Percentiles rank a stretch among this genome's conserved stretches.
phyloP scores from a whole-genome alignment of 2,329 filamentous ascomycete species.

The Fusarium veterinarium region DNA sequence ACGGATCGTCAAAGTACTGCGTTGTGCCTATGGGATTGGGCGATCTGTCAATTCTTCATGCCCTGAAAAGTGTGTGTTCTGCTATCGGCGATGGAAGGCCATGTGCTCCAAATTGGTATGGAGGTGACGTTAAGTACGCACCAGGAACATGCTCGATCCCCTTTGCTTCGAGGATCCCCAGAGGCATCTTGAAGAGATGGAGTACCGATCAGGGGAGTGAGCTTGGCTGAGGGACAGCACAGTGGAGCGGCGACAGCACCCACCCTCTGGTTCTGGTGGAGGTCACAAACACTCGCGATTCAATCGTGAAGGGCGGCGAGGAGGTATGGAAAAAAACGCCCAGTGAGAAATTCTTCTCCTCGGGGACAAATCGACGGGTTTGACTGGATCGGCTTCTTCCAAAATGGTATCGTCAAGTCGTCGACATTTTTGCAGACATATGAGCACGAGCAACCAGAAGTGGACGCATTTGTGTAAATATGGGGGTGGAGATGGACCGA shows the following conservation, averaged over 20 bases:
- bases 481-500: slow-evolving; percentile 28
- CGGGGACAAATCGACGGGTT: background rate
- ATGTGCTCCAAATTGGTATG: background rate
- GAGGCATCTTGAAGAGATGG: slow-evolving; percentile 50
- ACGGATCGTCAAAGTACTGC: slow-evolving; percentile 71
- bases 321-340: background rate
- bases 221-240: slow-evolving; percentile 9
- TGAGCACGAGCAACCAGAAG: slow-evolving; percentile 8
- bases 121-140: slow-evolving; percentile 52
- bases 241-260: slow-evolving; percentile 28
- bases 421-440: slow-evolving; percentile 6
- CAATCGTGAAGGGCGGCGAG: background rate
- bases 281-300: slow-evolving; percentile 1
- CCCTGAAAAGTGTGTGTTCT: background rate
- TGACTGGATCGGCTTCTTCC: slow-evolving; percentile 11
- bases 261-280: slow-evolving; percentile 2
- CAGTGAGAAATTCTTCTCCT: background rate
- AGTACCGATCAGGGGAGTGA: slow-evolving; percentile 9
- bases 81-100: background rate
- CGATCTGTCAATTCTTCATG: slow-evolving; percentile 25
- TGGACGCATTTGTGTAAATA: slow-evolving; percentile 22
- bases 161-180: slow-evolving; percentile 78
- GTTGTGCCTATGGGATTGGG: slow-evolving; percentile 63
- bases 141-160: slow-evolving; percentile 79
- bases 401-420: slow-evolving; percentile 12